Percentiles rank a stretch among this genome's conserved stretches.
Evolutionary conservation across 306 rosid genomes (phyloP).

Genomic region (Carpinus fangiana): DNA sequence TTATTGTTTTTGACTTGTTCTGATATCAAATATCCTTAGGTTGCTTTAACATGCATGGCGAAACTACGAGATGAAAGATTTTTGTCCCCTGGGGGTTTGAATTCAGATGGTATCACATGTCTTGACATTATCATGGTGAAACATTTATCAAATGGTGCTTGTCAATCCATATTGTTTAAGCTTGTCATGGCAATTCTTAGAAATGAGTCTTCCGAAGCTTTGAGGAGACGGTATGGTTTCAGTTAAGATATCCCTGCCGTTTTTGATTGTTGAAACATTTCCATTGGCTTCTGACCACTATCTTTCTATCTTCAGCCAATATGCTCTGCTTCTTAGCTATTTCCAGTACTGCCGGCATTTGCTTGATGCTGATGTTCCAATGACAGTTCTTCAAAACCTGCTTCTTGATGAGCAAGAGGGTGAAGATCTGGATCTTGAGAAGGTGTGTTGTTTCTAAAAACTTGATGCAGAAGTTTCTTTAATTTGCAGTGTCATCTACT

Average conservation of each 20-base stretch:
- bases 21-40: slow-evolving; percentile 49
- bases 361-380: slow-evolving; percentile 88
- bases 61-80: slow-evolving; percentile 94
- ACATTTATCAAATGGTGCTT: slow-evolving; percentile 92
- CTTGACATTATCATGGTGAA: slow-evolving; percentile 78
- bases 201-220: slow-evolving; percentile 88
- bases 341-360: slow-evolving; percentile 92
- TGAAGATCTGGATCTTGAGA: slow-evolving; percentile 84
- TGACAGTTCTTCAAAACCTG: slow-evolving; percentile 79
- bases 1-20: slow-evolving; percentile 14
- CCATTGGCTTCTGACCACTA: slow-evolving; percentile 41
- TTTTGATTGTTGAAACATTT: slow-evolving; percentile 28
- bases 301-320: slow-evolving; percentile 67
- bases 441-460: slow-evolving; percentile 47
- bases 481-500: neutral
- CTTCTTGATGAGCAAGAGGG: slow-evolving; percentile 78
- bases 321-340: slow-evolving; percentile 91
- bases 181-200: slow-evolving; percentile 82
- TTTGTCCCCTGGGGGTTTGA: slow-evolving; percentile 68
- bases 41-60: slow-evolving; percentile 95
- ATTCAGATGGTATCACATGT: slow-evolving; percentile 73
- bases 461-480: slow-evolving; percentile 2
- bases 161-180: slow-evolving; percentile 85
- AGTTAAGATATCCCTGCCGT: slow-evolving; percentile 5
- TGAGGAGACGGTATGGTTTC: slow-evolving; percentile 81